phyloP scores from a whole-genome alignment of 2,329 filamentous ascomycete species.

The Curvularia verruculosa region DNA sequence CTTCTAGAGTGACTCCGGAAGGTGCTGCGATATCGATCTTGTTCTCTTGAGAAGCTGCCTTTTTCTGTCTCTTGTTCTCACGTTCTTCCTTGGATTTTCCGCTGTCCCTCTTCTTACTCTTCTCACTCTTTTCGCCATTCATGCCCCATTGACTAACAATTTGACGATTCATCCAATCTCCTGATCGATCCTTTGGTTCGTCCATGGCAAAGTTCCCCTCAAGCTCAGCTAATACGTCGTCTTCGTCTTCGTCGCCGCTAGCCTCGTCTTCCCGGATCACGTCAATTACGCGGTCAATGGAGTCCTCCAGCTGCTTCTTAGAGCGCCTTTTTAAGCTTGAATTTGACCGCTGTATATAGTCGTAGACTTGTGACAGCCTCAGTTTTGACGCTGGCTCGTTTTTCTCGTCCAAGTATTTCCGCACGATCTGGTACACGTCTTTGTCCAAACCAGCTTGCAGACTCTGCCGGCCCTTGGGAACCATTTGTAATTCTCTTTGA shows the following conservation, averaged over 20 bases:
- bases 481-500: constrained; percentile 22
- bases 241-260: constrained; percentile 48
- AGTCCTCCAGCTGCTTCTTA: constrained; percentile 81
- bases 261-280: constrained; percentile 71
- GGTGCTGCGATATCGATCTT: constrained; percentile 69
- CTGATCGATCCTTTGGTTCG: constrained; percentile 28
- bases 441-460: constrained; percentile 52
- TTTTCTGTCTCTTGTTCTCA: constrained; percentile 68
- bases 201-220: constrained; percentile 47
- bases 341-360: constrained; percentile 82
- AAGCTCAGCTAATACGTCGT: constrained; percentile 57
- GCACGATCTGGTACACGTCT: constrained; percentile 75
- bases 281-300: constrained; percentile 80
- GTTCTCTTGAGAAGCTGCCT: constrained; percentile 39
- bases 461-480: constrained; percentile 36
- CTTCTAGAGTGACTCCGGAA: constrained; percentile 69
- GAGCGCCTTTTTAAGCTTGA: constrained; percentile 83
- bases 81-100: constrained; percentile 68
- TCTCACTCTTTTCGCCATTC: constrained; percentile 43
- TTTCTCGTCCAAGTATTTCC: constrained; percentile 74
- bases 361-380: constrained; percentile 70
- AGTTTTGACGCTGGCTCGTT: constrained; percentile 56
- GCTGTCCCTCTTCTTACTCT: constrained; percentile 52
- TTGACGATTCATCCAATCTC: constrained; percentile 70
- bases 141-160: constrained; percentile 64